Evolutionary conservation across 2,329 filamentous ascomycete genomes (phyloP), one percentile per base, ranked within the genome.

Genomic region (Remersonia thermophila): DNA sequence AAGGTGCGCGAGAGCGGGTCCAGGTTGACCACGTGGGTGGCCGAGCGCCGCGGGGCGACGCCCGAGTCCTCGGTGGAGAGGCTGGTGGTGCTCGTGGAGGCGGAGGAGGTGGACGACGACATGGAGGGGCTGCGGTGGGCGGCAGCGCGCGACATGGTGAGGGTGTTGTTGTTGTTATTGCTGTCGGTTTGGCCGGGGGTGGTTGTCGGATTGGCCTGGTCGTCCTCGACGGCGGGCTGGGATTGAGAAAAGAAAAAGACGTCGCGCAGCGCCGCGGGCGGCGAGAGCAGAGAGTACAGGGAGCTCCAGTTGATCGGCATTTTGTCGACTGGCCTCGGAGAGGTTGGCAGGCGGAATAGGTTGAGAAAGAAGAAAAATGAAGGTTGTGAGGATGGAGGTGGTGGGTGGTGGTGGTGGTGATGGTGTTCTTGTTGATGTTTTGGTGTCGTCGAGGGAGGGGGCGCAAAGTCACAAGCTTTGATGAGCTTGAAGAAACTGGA

Each of bases 1-100:
- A 59, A 68, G 3, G 51, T 41, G 15, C 59, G 58, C 11, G 52
- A 49, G 10, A 66, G 46, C 4, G 57, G 53, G 42, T 63, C 58
- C 12, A 45, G 35, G 17, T 38, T 46, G 29, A 46, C 35, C 28
- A 35, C 23, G 3, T 35, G 3, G 1, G 32, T 33, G 0, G 37
- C 40, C 5, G 35, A 33, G 30, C 37, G 40, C 28, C 33, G 39
- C 40, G 35, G 35, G 11, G 31, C n/a, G 35, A 11, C 13, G 25
- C 9, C 12, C 11, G 11, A 30, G 13, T 36, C 27, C 27, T 37
- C n/a, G 14, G 37, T 25, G 25, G 26, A 23, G 20, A 33, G 23
- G 13, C n/a, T 7, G 15, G 36, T 17, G 13, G 36, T 12, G n/a
- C 25, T 20, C 15, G 17, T 13, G 14, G 17, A 33, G 16, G 35